Conservation (phyloP, 306 rosid genomes). For the Prunus mume region DNA sequence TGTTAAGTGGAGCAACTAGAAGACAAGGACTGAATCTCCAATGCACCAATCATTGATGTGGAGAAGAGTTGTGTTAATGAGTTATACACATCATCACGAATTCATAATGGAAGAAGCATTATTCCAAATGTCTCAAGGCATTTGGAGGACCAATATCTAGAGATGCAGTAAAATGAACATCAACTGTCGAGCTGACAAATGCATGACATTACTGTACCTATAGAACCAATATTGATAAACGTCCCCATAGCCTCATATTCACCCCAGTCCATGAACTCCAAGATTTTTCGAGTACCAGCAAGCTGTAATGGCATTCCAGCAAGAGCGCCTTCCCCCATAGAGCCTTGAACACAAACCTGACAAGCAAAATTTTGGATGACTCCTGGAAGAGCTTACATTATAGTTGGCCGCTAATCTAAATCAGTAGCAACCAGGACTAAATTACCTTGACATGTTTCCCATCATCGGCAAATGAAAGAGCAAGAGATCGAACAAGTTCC, state of each 20-base stretch:
- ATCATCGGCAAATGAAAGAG: conserved; percentile 94
- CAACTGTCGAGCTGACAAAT: background rate
- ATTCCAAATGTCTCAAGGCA: background rate
- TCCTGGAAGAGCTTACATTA: conserved; percentile 11
- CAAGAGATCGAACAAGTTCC: conserved; percentile 82
- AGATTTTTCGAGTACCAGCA: conserved; percentile 79
- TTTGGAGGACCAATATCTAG: conserved; percentile 17
- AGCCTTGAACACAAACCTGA: conserved; percentile 98
- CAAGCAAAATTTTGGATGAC: conserved; percentile 15
- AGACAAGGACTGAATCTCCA: background rate
- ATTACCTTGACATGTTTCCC: conserved; percentile 88
- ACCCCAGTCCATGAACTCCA: conserved; percentile 99
- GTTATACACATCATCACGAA: background rate
- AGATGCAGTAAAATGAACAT: conserved; percentile 14
- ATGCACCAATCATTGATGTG: background rate
- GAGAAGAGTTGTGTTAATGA: background rate
- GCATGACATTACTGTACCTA: conserved; percentile 52
- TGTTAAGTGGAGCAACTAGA: background rate
- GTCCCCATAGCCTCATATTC: conserved; percentile 84
- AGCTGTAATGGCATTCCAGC: conserved; percentile 98
- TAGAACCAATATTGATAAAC: conserved; percentile 81
- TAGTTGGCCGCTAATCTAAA: background rate
- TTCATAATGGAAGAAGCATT: background rate
- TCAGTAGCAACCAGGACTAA: conserved; percentile 21
- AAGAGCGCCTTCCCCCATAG: conserved; percentile 98